Conservation (phyloP, 2,329 filamentous ascomycete species). For the Curvularia hawaiiensis region DNA sequence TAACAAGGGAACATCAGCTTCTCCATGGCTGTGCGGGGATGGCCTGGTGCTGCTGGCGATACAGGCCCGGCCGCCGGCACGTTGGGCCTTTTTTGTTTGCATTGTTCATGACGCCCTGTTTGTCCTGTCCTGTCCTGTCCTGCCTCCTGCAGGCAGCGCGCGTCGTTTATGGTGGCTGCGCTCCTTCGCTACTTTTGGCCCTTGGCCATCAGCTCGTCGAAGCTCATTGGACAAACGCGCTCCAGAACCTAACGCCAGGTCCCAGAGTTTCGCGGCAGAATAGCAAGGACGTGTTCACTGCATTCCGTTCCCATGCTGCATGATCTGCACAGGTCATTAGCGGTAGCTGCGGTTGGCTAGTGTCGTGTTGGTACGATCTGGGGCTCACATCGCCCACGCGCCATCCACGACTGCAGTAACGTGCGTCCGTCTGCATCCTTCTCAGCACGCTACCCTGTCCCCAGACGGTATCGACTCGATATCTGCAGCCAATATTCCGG, state of each 20-base stretch:
- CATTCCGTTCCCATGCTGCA: slow-evolving; percentile 42
- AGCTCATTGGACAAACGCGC: slow-evolving; percentile 40
- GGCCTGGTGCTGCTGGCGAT: slow-evolving; percentile 12
- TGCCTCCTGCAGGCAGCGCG: slow-evolving; percentile 37
- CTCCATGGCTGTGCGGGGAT: neutral
- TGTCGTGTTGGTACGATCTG: slow-evolving; percentile 30
- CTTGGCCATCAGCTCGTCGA: slow-evolving; percentile 43
- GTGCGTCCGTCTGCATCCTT: slow-evolving; percentile 33
- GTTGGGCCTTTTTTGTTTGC: slow-evolving; percentile 11
- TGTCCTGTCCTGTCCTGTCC: slow-evolving; percentile 53
- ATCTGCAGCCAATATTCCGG: slow-evolving; percentile 38
- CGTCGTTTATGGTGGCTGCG: slow-evolving; percentile 34
- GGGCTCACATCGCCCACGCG: slow-evolving; percentile 30
- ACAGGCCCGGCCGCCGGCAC: slow-evolving; percentile 24
- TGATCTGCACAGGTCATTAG: slow-evolving; percentile 44
- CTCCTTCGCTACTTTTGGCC: slow-evolving; percentile 37
- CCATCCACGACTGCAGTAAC: slow-evolving; percentile 32
- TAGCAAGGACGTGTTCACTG: slow-evolving; percentile 40
- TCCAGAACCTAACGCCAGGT: slow-evolving; percentile 41
- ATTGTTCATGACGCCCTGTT: slow-evolving; percentile 17
- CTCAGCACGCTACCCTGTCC: slow-evolving; percentile 38
- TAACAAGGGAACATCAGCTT: slow-evolving; percentile 11
- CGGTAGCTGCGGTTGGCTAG: slow-evolving; percentile 39
- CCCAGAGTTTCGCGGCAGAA: slow-evolving; percentile 40
- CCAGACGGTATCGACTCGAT: slow-evolving; percentile 31